A percentile compares a stretch with the other conserved stretches of the same genome.
These are phyloP conservation scores for Cystobasidium sp. DNA, from an alignment of 1,284 basidiomycete species.

Conservation along the genomic window DNA sequence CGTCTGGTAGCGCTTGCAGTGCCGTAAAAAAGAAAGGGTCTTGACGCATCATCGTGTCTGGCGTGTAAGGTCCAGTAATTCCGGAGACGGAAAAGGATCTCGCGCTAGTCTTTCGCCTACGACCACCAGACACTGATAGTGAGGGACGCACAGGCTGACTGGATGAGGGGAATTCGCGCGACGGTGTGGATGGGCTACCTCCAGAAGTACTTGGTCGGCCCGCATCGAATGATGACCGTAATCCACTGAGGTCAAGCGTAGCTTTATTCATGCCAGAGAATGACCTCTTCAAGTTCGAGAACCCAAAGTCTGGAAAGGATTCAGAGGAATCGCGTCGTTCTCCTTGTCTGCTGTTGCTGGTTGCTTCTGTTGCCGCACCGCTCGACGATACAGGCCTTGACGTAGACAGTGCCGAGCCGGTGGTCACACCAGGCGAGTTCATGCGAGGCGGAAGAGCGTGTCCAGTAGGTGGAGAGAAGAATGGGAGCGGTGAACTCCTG, in stretches of 20 bases:
- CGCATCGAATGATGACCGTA: constrained; percentile 1
- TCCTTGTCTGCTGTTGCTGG: background rate
- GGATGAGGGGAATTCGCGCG: constrained; percentile 4
- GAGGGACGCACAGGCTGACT: constrained; percentile 22
- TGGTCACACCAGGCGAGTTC: background rate
- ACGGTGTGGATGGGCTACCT: constrained; percentile 23
- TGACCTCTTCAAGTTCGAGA: constrained; percentile 31
- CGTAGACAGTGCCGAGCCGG: background rate
- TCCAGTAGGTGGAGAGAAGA: background rate
- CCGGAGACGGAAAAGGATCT: constrained; percentile 37
- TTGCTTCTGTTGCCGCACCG: background rate
- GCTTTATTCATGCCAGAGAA: constrained; percentile 32
- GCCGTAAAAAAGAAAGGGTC: constrained; percentile 42
- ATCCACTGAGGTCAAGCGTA: constrained; percentile 24
- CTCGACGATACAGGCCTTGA: constrained; percentile 4
- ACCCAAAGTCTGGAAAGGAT: constrained; percentile 31
- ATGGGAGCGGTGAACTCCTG: constrained; percentile 14
- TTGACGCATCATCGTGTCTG: constrained; percentile 40
- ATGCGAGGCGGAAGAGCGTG: background rate
- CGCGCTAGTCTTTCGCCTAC: constrained; percentile 23
- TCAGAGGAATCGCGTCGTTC: constrained; percentile 28
- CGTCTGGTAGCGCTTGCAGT: constrained; percentile 41
- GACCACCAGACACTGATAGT: background rate
- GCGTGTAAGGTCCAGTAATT: constrained; percentile 28
- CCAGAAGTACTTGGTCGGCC: background rate